phyloP scores from a whole-genome alignment of 495 filamentous ascomycete genomes.

The Penicillium taxi region DNA sequence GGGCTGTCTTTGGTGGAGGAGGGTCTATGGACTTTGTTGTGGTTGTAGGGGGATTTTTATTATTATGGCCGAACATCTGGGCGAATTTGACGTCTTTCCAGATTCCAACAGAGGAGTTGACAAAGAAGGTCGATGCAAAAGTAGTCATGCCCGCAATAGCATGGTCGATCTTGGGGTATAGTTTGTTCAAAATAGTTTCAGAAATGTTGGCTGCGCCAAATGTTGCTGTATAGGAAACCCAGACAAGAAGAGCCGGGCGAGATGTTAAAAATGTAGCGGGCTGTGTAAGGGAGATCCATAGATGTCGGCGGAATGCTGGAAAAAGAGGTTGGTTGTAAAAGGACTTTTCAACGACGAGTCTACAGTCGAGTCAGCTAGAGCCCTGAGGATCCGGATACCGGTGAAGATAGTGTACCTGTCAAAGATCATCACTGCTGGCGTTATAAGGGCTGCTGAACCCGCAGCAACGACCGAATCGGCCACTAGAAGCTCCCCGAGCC shows the following conservation, averaged over 20 bases:
- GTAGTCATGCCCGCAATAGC: slow-evolving; percentile 37
- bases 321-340: slow-evolving; percentile 63
- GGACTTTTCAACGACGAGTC: slow-evolving; percentile 74
- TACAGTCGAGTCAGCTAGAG: slow-evolving; percentile 8
- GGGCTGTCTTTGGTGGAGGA: slow-evolving; percentile 19
- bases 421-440: slow-evolving; percentile 36
- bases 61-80: slow-evolving; percentile 33
- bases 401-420: slow-evolving; percentile 19
- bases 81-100: slow-evolving; percentile 44
- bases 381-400: no score
- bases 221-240: slow-evolving; percentile 76
- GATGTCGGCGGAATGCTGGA: slow-evolving; percentile 52
- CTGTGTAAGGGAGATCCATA: slow-evolving; percentile 52
- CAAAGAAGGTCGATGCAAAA: slow-evolving; percentile 30
- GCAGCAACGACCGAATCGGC: slow-evolving; percentile 31
- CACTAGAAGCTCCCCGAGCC: slow-evolving; percentile 25
- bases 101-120: slow-evolving; percentile 35
- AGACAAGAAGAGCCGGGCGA: slow-evolving; percentile 71
- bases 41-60: slow-evolving; percentile 13
- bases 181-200: slow-evolving; percentile 27
- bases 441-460: slow-evolving; percentile 31
- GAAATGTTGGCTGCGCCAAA: slow-evolving; percentile 80
- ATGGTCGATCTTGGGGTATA: slow-evolving; percentile 42
- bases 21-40: no score
- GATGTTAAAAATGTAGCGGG: slow-evolving; percentile 65